Base-by-base conservation (phyloP, 768 basidiomycete species). In the Suillus subaureus region DNA sequence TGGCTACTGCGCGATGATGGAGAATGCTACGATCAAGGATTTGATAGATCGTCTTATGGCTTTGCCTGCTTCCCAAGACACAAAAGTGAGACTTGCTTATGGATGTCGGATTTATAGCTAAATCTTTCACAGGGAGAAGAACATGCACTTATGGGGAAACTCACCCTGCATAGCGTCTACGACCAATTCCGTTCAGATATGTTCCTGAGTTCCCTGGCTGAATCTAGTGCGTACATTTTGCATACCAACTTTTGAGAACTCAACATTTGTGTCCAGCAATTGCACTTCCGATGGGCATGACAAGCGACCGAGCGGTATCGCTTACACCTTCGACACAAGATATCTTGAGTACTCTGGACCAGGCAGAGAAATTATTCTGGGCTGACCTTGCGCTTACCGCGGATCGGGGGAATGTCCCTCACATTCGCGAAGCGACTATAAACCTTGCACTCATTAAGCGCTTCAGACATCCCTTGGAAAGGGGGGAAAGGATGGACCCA, bases 181-280 rank as follows among this genome's bases (percentile, higher is more conserved):
- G 83, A 84, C 43, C 88, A 87, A 8, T 94, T 97, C 80, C 86
- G 87, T 39, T 83, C 87, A 0, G 96, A 98, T 73, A 92, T 97
- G 81, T 92, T 96, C 74, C 81, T 97, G 65, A 95, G 90, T 72
- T 96, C 96, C 21, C 79, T 98, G 28, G 85, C 90, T 0, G 97
- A 99, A 74, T 97, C 97, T 1, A 89, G 96, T 97, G 71, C 42
- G 93, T 79, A n/a, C 42, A 26, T 57, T 56, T 49, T 51, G 65
- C 35, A 55, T 61, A 7, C 21, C 3, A 31, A 39, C 40, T 6
- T 5, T 18, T 13, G 9, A 40, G 33, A 23, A 16, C 40, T 77
- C n/a, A 60, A 66, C 37, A 12, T 61, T 65, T 71, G 6, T 56
- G 64, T 23, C 40, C 68, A 97, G 92, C 92, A 28, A 90, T 97